Base-by-base conservation (phyloP, 768 basidiomycete genomes). In the Leccinum longicurvipes region DNA sequence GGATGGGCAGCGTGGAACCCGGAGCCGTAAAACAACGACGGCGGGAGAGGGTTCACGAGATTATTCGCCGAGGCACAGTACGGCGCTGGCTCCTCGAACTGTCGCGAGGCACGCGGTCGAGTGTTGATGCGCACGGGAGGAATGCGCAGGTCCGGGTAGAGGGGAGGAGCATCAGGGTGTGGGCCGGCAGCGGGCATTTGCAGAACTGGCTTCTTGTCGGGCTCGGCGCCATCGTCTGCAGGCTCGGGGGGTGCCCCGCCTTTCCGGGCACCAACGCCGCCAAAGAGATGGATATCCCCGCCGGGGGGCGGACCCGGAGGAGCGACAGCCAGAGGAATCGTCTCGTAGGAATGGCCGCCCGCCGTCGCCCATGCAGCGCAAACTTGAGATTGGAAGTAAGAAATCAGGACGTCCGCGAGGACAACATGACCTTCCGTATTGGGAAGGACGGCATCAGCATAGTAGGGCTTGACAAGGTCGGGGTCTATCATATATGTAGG, bases 31-130 rank as follows among this genome's bases (percentile, higher is more conserved):
- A 98, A 98, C 62, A 98, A 74, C 28, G 91, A 91, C 0, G 87
- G 84, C n/a, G 96, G 96, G 0, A 98, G 79, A 1, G 97, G 97
- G 74, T 98, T 98, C 72, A 99, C 92, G 50, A 98, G 79, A 70
- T 99, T 95, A 72, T 98, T 96, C n/a, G 97, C 97, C 21, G 87
- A 88, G 0, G 92, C 93, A 71, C 97, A 98, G 75, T 81, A 93
- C 7, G 96, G 97, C 36, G 84, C 80, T 50, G 96, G 83, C 72
- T 98, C 97, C 68, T 90, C 83, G 70, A 89, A 96, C 4, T 82
- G 77, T 1, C 75, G 72, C 12, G 69, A 61, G 1, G 69, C 73
- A 55, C 72, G 73, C 3, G 90, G 90, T 3, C 80, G 82, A 6
- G 84, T 82, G 56, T 80, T 82, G 70, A 98, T 86, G 8, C 91